Evolutionary conservation across 352 stramenopile species (phyloP), one percentile per base, ranked within the genome.

Genomic region (Phytopythium litorale): DNA sequence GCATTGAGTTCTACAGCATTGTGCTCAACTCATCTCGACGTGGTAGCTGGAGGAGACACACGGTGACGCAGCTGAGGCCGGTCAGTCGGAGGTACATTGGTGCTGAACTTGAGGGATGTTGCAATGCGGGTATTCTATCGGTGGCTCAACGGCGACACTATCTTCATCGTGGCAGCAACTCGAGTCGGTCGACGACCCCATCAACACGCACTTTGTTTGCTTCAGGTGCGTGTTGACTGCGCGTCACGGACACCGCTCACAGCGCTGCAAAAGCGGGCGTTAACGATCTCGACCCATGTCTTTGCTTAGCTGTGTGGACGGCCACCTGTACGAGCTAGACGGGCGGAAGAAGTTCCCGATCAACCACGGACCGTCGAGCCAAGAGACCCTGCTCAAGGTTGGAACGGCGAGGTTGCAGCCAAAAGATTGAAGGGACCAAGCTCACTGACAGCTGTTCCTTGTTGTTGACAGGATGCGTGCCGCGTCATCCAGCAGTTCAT

Each of bases 121-220:
- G 42, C 19, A 13, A 28, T 49, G 19, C 6, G 42, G 19, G 3
- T n/a, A 11, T n/a, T n/a, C n/a, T n/a, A n/a, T 13, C 9, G 18
- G n/a, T 15, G 16, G 21, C 42, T 49, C 13, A 49, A 11, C 4
- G 40, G 40, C 7, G 40, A 6, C 16, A 21, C 7, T 46, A 40
- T 33, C 23, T 32, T 16, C 25, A n/a, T 38, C 2, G 51, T 28
- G 57, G 40, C 54, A 95, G 85, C 87, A 96, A 87, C 68, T 97
- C 54, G 84, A 94, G 45, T 78, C 81, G 52, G 76, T 98, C 19
- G 84, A 98, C 38, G 94, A 99, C 56, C 82, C 91, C 9, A 88
- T 99, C 66, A 86, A 97, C 64, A 98, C 95, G n/a, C 97, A 99
- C 73, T 99, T 99, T 58, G 80, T 98, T 33, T 97, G 91, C 66